These are phyloP conservation scores for Handroanthus guayacan DNA, from an alignment of 257 asterid genomes.

Conservation along the genomic window DNA sequence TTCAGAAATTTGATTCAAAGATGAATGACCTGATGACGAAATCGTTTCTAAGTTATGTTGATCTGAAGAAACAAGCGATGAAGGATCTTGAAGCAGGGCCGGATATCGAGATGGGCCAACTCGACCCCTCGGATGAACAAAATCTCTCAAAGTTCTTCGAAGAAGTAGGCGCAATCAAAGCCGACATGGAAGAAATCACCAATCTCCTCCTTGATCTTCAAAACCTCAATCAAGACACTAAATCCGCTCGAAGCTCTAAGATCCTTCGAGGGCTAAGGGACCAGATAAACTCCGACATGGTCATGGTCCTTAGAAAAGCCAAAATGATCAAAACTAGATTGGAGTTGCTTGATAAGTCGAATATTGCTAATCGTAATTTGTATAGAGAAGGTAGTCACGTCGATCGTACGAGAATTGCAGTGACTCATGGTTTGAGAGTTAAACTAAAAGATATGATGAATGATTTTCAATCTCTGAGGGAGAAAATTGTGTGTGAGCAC, in stretches of 20 bases:
- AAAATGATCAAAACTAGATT: constrained; percentile 61
- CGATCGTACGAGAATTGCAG: constrained; percentile 72
- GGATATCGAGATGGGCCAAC: constrained; percentile 75
- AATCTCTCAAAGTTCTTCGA: constrained; percentile 68
- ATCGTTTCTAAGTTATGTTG: constrained; percentile 77
- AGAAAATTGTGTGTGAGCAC: constrained; percentile 57
- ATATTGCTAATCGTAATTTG: constrained; percentile 48
- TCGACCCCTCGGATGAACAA: constrained; percentile 57
- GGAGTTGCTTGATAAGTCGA: constrained; percentile 72
- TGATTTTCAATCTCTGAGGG: constrained; percentile 75
- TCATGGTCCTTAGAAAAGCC: constrained; percentile 67
- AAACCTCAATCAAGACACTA: constrained; percentile 61
- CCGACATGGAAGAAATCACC: constrained; percentile 73
- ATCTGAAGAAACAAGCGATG: constrained; percentile 78
- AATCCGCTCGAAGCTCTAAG: constrained; percentile 56
- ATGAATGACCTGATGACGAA: constrained; percentile 87
- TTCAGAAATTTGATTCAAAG: constrained; percentile 49
- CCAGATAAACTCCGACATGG: constrained; percentile 64
- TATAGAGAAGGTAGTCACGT: constrained; percentile 59
- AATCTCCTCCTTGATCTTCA: constrained; percentile 73
- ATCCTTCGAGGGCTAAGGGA: constrained; percentile 73
- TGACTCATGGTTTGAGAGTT: constrained; percentile 69
- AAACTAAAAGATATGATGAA: constrained; percentile 70
- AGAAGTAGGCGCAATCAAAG: constrained; percentile 58
- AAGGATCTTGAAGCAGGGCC: constrained; percentile 63